A percentile compares a stretch with the other conserved stretches of the same genome.
These are phyloP conservation scores for Aureobasidium subglaciale DNA, from an alignment of 2,329 filamentous ascomycete species.

Conservation along the genomic window DNA sequence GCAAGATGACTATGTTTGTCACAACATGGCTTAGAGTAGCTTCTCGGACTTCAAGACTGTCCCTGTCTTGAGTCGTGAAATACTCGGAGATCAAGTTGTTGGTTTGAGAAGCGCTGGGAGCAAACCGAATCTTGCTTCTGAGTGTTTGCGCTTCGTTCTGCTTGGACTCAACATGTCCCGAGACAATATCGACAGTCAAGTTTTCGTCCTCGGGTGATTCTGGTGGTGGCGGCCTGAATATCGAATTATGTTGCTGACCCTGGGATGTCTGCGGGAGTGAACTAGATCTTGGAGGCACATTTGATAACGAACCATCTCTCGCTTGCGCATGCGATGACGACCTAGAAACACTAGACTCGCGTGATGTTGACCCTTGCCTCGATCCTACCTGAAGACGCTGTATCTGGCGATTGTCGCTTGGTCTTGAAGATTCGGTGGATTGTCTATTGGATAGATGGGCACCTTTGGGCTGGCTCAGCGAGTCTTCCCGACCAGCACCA, in stretches of 20 bases:
- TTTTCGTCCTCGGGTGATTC: constrained; percentile 20
- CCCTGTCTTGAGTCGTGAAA: too few species aligned
- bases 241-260: neutral
- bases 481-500: constrained; percentile 15
- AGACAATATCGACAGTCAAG: neutral
- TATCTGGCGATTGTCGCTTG: neutral
- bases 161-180: neutral
- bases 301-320: neutral
- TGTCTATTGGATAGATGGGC: neutral
- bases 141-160: constrained; percentile 8
- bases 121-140: neutral
- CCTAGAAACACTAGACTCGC: neutral
- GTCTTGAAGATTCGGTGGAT: neutral
- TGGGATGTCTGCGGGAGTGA: neutral
- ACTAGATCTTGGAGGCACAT: constrained; percentile 3
- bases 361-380: neutral
- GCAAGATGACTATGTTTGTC: constrained; percentile 44
- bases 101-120: neutral
- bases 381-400: constrained; percentile 8
- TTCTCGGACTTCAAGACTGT: constrained; percentile 28
- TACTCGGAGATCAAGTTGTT: neutral
- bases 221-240: constrained; percentile 30
- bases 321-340: neutral
- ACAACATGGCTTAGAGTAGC: constrained; percentile 43
- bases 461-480: constrained; percentile 12